phyloP scores from a whole-genome alignment of 1,139 yeast species.

The Saccharomyces pastorianus region DNA sequence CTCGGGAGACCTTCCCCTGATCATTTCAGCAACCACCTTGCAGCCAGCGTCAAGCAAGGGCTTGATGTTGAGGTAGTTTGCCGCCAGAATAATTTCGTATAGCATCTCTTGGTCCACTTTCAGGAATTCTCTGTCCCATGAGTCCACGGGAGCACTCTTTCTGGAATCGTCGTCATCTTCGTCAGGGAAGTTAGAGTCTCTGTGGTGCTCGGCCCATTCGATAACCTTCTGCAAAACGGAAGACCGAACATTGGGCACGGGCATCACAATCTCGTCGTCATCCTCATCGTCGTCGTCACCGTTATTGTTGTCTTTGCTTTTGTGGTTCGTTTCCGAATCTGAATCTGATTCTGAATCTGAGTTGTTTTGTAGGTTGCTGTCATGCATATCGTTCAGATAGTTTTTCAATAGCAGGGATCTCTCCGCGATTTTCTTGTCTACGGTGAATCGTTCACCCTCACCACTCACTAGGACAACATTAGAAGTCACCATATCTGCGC shows the following conservation, averaged over 20 bases:
- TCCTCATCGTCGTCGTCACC: slow-evolving; percentile 49
- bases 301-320: slow-evolving; percentile 9
- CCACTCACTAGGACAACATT: slow-evolving; percentile 54
- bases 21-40: slow-evolving; percentile 97
- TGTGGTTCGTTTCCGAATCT: slow-evolving; percentile 9
- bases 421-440: slow-evolving; percentile 80
- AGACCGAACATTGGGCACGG: slow-evolving; percentile 84
- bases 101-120: slow-evolving; percentile 98
- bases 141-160: slow-evolving; percentile 78
- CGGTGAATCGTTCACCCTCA: slow-evolving; percentile 65
- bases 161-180: slow-evolving; percentile 77
- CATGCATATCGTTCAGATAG: slow-evolving; percentile 75
- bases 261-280: slow-evolving; percentile 66
- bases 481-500: not conserved
- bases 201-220: slow-evolving; percentile 97
- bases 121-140: slow-evolving; percentile 94
- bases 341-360: slow-evolving; percentile 21
- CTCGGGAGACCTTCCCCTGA: slow-evolving; percentile 90
- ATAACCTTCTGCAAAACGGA: slow-evolving; percentile 83
- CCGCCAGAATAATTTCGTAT: slow-evolving; percentile 91
- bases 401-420: slow-evolving; percentile 83
- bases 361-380: slow-evolving; percentile 47
- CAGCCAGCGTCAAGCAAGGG: slow-evolving; percentile 93
- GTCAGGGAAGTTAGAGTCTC: slow-evolving; percentile 69
- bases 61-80: slow-evolving; percentile 88